Percentiles rank a stretch among this genome's conserved stretches.
phyloP scores from a whole-genome alignment of 305 asterid genomes.

The Rubia tinctorum region DNA sequence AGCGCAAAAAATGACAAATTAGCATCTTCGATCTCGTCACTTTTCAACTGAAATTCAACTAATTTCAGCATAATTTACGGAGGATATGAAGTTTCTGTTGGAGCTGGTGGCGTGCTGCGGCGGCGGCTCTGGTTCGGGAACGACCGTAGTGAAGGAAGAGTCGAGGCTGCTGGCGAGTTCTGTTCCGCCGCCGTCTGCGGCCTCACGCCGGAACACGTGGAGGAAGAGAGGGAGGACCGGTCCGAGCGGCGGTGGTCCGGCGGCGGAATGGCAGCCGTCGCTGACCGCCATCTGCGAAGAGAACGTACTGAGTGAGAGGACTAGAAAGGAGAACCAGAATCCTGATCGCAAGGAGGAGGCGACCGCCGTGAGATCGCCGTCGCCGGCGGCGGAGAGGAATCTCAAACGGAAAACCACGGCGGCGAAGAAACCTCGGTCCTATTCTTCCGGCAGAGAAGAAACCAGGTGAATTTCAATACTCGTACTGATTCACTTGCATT shows the following conservation, averaged over 20 bases:
- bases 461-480: constrained; percentile 21
- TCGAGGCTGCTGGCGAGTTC: constrained; percentile 26
- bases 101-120: constrained; percentile 47
- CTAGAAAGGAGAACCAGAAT: constrained; percentile 5
- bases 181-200: constrained; percentile 23
- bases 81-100: constrained; percentile 44
- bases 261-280: constrained; percentile 60
- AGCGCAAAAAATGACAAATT: neutral
- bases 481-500: neutral
- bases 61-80: neutral
- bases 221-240: constrained; percentile 31
- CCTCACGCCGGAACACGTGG: constrained; percentile 3
- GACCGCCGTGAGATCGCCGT: neutral
- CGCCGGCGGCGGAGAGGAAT: constrained; percentile 6
- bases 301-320: constrained; percentile 28
- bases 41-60: neutral
- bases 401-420: constrained; percentile 18
- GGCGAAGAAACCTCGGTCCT: constrained; percentile 26
- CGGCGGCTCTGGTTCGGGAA: constrained; percentile 29
- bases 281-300: constrained; percentile 66
- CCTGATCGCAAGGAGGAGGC: neutral
- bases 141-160: constrained; percentile 35
- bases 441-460: constrained; percentile 24
- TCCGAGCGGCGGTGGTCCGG: constrained; percentile 6
- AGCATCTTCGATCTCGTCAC: neutral